Evolutionary conservation across 306 rosid species (phyloP).

Genomic region (Rosa lucieae): DNA sequence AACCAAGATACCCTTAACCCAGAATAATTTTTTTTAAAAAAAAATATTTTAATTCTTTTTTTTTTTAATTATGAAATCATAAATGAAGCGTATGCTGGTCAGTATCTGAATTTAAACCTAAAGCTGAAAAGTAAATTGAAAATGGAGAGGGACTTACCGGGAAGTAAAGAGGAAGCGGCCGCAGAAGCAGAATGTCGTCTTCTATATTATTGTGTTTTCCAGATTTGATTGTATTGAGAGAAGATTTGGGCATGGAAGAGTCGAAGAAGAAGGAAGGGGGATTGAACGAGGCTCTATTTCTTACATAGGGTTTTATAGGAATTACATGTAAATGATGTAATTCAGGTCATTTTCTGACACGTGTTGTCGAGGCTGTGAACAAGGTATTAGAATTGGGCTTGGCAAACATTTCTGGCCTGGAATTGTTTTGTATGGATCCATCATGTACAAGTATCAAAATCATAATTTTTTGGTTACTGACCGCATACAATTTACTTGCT

Average conservation of each 20-base stretch:
- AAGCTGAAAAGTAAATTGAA: neutral
- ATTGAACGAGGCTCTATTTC: neutral
- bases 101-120: neutral
- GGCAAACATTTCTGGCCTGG: too few relatives aligned
- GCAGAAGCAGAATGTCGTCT: neutral
- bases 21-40: neutral
- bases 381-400: slow-evolving; percentile 15
- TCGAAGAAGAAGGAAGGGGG: neutral
- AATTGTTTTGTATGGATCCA: too few relatives aligned
- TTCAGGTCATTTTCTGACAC: neutral
- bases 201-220: too few relatives aligned
- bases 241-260: neutral
- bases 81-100: neutral
- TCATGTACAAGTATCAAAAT: too few relatives aligned
- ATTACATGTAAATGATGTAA: neutral
- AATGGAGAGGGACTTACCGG: slow-evolving; percentile 21
- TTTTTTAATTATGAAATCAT: too few relatives aligned
- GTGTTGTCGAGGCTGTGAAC: slow-evolving; percentile 1
- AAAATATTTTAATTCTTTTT: too few relatives aligned
- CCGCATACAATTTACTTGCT: too few relatives aligned
- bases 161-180: neutral
- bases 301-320: neutral
- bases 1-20: neutral
- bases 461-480: too few relatives aligned
- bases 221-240: neutral